phyloP scores from a whole-genome alignment of 1,284 basidiomycete species.

The Lentinula novae-zelandiae region DNA sequence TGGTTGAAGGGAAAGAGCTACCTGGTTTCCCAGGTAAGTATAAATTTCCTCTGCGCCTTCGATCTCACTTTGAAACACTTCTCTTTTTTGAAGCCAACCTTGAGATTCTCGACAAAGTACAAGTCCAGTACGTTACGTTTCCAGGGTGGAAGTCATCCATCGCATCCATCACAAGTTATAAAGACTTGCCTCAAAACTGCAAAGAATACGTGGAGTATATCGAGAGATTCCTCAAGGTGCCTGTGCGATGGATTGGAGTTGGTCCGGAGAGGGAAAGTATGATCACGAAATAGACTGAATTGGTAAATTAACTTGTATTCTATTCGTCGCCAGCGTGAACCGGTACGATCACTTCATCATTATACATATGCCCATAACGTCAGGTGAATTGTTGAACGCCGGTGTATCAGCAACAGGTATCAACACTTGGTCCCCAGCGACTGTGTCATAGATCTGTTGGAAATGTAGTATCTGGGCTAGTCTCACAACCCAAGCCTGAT shows the following conservation, averaged over 20 bases:
- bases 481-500: too few species aligned
- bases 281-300: conserved; percentile 38
- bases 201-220: conserved; percentile 88
- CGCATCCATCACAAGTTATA: conserved; percentile 60
- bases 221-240: conserved; percentile 77
- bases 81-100: conserved; percentile 42
- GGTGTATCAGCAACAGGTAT: too few species aligned
- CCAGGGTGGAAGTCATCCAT: conserved; percentile 93
- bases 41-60: background rate
- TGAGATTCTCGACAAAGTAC: conserved; percentile 75
- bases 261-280: conserved; percentile 84
- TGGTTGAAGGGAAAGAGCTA: conserved; percentile 75
- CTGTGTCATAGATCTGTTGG: too few species aligned
- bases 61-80: background rate
- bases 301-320: background rate
- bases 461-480: too few species aligned
- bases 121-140: conserved; percentile 88
- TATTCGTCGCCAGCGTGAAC: too few species aligned
- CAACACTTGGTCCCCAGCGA: too few species aligned
- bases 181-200: conserved; percentile 85
- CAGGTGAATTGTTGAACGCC: too few species aligned
- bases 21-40: conserved; percentile 83
- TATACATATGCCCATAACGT: too few species aligned
- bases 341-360: too few species aligned
- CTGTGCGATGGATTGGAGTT: conserved; percentile 89